Evolutionary conservation across 495 filamentous ascomycete species (phyloP), one percentile per base, ranked within the genome.

Genomic region (Penicillium coprophilum): DNA sequence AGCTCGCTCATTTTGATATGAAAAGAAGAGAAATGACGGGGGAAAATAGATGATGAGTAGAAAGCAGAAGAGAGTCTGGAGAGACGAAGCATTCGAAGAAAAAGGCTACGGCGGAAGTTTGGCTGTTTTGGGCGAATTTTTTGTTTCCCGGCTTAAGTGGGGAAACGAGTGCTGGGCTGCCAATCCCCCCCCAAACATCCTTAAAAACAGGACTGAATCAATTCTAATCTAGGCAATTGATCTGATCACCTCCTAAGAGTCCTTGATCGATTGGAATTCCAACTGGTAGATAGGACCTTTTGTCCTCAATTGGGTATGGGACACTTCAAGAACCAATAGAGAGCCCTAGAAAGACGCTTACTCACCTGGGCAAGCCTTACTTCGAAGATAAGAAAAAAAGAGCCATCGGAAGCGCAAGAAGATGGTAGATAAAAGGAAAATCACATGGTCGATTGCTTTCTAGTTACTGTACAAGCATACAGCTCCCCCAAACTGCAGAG

Each of bases 1-100:
- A 83, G 81, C 56, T 83, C 79, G 70, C 71, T 75, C 81, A 83
- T 83, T 39, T 46, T 76, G 71, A 60, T 19, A 32, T 59, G 19
- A 6, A 21, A 59, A 55, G 62, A 66, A 38, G 60, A 50, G 46
- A 60, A 61, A 47, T 45, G 48, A 58, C 34, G 58, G 49, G 38
- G 53, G 47, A 49, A 55, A 55, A 36, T 46, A 47, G 58, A 38
- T 48, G 57, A 47, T 52, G 53, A 39, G 44, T 49, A 56, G 57
- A 61, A 52, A 57, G 48, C 57, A 28, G 61, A 49, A 59, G 65
- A 58, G 64, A 63, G 49, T 38, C 38, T 54, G 44, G 30, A 46
- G 44, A 58, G 36, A 65, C 58, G 68, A n/a, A 64, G 50, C 59
- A 66, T 63, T 58, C 50, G 60, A 65, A 56, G 51, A 63, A 55